Evolutionary conservation across 768 basidiomycete genomes (phyloP).

Genomic region (Tephrocybe sp.): DNA sequence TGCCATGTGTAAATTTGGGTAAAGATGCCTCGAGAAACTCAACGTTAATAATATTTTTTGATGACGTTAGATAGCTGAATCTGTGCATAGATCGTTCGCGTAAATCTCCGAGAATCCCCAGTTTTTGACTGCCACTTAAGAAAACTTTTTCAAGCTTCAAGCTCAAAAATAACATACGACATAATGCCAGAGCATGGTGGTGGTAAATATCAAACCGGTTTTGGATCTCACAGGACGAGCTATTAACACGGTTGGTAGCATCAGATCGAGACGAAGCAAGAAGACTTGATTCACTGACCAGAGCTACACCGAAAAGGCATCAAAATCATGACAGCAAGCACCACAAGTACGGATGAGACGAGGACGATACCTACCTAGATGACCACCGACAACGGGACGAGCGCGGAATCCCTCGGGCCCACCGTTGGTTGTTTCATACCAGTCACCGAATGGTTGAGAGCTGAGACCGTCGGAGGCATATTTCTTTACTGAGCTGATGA

Average conservation of each 20-base stretch:
- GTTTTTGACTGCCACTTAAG: no score
- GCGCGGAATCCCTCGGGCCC: constrained; percentile 51
- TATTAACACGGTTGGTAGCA: neutral
- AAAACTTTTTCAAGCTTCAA: no score
- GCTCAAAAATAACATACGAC: no score
- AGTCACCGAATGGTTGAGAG: constrained; percentile 43
- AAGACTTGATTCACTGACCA: constrained; percentile 5
- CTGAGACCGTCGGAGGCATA: constrained; percentile 50
- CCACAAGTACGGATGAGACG: no score
- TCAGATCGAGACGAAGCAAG: neutral
- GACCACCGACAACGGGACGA: constrained; percentile 63
- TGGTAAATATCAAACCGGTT: no score
- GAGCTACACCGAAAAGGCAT: neutral
- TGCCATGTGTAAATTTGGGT: no score
- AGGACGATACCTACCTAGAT: constrained; percentile 35
- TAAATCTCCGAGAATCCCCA: no score
- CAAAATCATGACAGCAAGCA: neutral
- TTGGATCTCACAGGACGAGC: constrained; percentile 9
- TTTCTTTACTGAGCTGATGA: constrained; percentile 50
- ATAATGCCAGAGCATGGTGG: no score
- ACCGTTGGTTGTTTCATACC: constrained; percentile 59
- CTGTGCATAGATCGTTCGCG: no score
- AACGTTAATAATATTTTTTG: no score
- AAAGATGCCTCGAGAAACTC: no score
- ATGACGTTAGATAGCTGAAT: no score